Percentiles rank a stretch among this genome's conserved stretches.
Evolutionary conservation across 2,329 filamentous ascomycete species (phyloP).

Genomic region (Trichoderma cornu-damae): DNA sequence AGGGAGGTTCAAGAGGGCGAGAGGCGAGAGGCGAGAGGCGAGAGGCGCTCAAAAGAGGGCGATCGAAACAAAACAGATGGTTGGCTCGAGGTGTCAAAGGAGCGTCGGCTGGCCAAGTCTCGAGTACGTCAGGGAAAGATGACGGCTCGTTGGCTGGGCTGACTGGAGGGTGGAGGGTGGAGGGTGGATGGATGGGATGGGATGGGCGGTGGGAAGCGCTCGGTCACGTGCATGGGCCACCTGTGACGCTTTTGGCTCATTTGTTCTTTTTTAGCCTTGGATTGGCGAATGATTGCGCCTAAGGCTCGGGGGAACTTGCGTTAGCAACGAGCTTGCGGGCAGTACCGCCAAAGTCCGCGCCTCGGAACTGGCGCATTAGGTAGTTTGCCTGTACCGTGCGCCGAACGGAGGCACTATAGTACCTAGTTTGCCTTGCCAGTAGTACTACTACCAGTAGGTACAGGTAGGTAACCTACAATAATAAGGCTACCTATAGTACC

Average conservation of each 20-base stretch:
- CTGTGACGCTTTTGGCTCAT: slow-evolving; percentile 11
- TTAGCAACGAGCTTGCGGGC: background rate
- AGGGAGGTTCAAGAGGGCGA: background rate
- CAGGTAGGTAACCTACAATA: too few species aligned
- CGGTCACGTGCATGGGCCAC: slow-evolving; percentile 10
- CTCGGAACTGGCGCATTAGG: too few species aligned
- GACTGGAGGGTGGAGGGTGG: slow-evolving; percentile 12
- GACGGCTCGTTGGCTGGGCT: slow-evolving; percentile 19
- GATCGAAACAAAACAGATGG: slow-evolving; percentile 15
- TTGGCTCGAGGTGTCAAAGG: slow-evolving; percentile 26
- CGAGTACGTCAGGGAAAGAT: slow-evolving; percentile 34
- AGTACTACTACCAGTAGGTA: too few species aligned
- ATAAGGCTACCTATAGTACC: too few species aligned
- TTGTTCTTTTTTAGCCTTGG: slow-evolving; percentile 7
- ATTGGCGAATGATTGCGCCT: slow-evolving; percentile 8
- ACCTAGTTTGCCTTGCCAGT: too few species aligned
- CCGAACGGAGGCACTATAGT: background rate
- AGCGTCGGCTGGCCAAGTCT: slow-evolving; percentile 24
- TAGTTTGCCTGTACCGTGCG: too few species aligned
- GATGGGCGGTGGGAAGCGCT: slow-evolving; percentile 21
- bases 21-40: slow-evolving; percentile 12
- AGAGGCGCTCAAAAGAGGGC: background rate
- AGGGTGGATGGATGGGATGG: slow-evolving; percentile 21
- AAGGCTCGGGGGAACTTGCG: slow-evolving; percentile 17
- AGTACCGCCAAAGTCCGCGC: too few species aligned